phyloP scores from a whole-genome alignment of 179 eudicot species.

The Drosera spatulata region DNA sequence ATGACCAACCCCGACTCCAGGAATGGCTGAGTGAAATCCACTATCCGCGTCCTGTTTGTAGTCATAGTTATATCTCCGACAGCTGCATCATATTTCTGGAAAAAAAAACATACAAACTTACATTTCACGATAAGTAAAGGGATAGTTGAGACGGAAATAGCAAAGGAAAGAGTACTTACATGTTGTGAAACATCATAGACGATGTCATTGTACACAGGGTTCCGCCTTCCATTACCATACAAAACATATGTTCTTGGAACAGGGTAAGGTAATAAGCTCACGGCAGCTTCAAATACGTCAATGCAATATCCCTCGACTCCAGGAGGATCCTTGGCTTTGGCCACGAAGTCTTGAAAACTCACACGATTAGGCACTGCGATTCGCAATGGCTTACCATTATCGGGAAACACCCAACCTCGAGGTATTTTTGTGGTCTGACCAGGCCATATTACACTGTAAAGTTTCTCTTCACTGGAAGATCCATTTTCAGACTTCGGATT shows the following conservation, averaged over 20 bases:
- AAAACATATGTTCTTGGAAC: conserved; percentile 9
- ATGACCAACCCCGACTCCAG: conserved; percentile 13
- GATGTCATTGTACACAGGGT: conserved; percentile 6
- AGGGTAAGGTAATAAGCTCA: conserved; percentile 10
- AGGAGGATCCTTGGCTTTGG: conserved; percentile 5
- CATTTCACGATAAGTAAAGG: neutral
- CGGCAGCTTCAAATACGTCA: conserved; percentile 16
- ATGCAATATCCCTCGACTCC: conserved; percentile 12
- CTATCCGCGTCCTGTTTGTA: conserved; percentile 13
- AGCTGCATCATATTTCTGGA: conserved; percentile 16
- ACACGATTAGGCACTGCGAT: conserved; percentile 15
- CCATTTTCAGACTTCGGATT: conserved; percentile 1
- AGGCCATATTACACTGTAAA: conserved; percentile 11
- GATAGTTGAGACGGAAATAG: neutral
- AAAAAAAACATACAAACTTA: neutral
- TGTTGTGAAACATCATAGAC: conserved; percentile 6
- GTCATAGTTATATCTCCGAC: conserved; percentile 15
- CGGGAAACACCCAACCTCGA: conserved; percentile 13
- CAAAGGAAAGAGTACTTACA: conserved; percentile 1
- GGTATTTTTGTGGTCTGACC: conserved; percentile 9
- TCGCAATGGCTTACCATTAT: conserved; percentile 6
- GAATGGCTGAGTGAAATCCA: conserved; percentile 15
- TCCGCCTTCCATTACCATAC: conserved; percentile 7
- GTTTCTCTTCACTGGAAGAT: conserved; percentile 1
- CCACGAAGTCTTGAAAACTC: conserved; percentile 6